These are phyloP conservation scores for Hypomyces perniciosus DNA, from an alignment of 2,329 filamentous ascomycete species.

Conservation along the genomic window DNA sequence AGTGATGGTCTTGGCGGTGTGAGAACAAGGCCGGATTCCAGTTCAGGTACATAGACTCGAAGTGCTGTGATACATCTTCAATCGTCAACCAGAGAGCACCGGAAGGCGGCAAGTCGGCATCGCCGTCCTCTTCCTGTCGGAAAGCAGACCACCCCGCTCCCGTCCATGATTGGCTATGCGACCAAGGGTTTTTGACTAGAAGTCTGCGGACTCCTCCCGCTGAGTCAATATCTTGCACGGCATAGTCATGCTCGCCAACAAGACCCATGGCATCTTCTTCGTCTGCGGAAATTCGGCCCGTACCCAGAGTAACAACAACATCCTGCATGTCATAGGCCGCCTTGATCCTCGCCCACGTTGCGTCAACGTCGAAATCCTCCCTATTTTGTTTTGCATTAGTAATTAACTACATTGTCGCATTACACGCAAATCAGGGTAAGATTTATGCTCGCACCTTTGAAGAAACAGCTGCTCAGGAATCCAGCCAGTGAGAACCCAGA, in stretches of 20 bases:
- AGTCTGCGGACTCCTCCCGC: conserved; percentile 57
- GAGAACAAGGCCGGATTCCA: conserved; percentile 88
- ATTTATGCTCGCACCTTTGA: conserved; percentile 49
- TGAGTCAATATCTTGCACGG: conserved; percentile 71
- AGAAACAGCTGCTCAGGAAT: conserved; percentile 93
- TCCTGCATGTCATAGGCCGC: conserved; percentile 70
- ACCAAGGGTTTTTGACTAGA: conserved; percentile 95
- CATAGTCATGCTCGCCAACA: conserved; percentile 89
- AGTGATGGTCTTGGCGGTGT: conserved; percentile 82
- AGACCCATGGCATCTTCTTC: conserved; percentile 79
- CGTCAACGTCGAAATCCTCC: conserved; percentile 69
- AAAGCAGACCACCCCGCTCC: conserved; percentile 29
- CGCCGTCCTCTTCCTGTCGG: conserved; percentile 3
- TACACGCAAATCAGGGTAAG: not conserved
- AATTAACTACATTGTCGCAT: not conserved
- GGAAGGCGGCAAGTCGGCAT: conserved; percentile 27
- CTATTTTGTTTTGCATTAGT: conserved; percentile 33
- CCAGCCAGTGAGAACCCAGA: conserved; percentile 92
- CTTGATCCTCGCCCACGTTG: conserved; percentile 72
- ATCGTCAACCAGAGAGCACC: conserved; percentile 94
- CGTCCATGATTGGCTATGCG: conserved; percentile 66
- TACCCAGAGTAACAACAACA: conserved; percentile 84
- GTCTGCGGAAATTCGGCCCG: conserved; percentile 68
- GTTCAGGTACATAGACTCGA: conserved; percentile 93
- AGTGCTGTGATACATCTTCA: conserved; percentile 82